A percentile compares a stretch with the other conserved stretches of the same genome.
These are phyloP conservation scores for Logfia minima DNA, from an alignment of 129 eudicot species.

Conservation along the genomic window DNA sequence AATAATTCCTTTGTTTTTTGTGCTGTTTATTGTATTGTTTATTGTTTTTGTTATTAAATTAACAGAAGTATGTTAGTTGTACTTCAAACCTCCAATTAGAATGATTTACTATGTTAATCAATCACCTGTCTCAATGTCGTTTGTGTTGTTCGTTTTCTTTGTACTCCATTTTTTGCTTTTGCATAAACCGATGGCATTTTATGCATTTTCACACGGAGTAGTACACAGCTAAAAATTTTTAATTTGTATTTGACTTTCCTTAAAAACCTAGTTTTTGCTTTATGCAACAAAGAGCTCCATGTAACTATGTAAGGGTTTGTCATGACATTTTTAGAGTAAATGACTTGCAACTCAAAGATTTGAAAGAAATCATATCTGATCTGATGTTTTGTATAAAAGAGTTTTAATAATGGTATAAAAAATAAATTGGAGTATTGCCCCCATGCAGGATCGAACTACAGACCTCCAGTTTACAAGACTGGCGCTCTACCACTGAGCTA, in stretches of 20 bases:
- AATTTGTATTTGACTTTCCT: no score
- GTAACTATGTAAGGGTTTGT: no score
- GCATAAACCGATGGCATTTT: background rate
- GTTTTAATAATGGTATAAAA: no score
- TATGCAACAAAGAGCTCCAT: no score
- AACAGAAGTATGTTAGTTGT: background rate
- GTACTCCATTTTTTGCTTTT: background rate
- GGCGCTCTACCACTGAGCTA: constrained; percentile 99
- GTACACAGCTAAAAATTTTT: background rate
- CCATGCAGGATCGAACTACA: constrained; percentile 99
- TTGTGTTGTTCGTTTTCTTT: background rate
- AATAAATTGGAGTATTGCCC: constrained; percentile 13
- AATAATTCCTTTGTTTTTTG: background rate
- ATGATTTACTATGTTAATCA: background rate
- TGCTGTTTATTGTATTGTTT: no score
- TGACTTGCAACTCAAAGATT: no score
- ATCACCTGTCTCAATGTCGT: background rate
- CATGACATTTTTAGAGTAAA: background rate
- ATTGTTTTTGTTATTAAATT: no score
- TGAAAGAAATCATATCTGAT: background rate
- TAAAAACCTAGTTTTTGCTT: no score
- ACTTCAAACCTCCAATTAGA: background rate
- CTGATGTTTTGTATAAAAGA: background rate
- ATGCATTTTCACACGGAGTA: no score
- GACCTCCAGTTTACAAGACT: constrained; percentile 99